phyloP scores from a whole-genome alignment of 2,329 filamentous ascomycete genomes.

The Neophaeococcomyces aloes region DNA sequence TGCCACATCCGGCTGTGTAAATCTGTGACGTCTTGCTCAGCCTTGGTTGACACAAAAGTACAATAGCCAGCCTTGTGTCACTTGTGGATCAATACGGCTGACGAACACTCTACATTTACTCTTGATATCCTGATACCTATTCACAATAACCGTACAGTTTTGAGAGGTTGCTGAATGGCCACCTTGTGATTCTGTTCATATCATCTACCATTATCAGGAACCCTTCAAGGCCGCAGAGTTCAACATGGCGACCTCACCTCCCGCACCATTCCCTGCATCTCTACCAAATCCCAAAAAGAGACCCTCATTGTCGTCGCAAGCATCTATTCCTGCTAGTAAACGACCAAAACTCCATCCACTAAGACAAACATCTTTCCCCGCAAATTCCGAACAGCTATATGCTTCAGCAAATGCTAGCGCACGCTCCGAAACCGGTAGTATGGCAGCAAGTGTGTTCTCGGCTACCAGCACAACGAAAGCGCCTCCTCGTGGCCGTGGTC shows the following conservation, averaged over 20 bases:
- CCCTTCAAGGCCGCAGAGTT: neutral
- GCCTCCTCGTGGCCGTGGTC: constrained; percentile 16
- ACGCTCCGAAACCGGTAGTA: constrained; percentile 21
- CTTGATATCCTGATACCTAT: too few relatives aligned
- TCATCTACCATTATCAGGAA: too few relatives aligned
- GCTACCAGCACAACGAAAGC: constrained; percentile 15
- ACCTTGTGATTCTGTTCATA: too few relatives aligned
- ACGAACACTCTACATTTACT: too few relatives aligned
- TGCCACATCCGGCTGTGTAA: too few relatives aligned
- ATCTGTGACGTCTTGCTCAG: too few relatives aligned
- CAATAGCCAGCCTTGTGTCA: too few relatives aligned
- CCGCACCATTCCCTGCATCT: constrained; percentile 14
- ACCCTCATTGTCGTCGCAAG: constrained; percentile 30
- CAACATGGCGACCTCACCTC: constrained; percentile 21
- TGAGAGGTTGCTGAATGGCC: too few relatives aligned
- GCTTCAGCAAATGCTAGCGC: constrained; percentile 14
- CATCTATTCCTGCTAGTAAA: constrained; percentile 25
- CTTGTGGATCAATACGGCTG: too few relatives aligned
- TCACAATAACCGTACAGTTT: too few relatives aligned
- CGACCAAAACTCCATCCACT: constrained; percentile 32
- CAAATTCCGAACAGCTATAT: constrained; percentile 14
- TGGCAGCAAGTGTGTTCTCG: constrained; percentile 16
- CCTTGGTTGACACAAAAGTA: too few relatives aligned
- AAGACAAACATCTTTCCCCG: constrained; percentile 37
- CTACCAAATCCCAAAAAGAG: constrained; percentile 31